phyloP scores from a whole-genome alignment of 345 rosid genomes.

The Populus deltoides region DNA sequence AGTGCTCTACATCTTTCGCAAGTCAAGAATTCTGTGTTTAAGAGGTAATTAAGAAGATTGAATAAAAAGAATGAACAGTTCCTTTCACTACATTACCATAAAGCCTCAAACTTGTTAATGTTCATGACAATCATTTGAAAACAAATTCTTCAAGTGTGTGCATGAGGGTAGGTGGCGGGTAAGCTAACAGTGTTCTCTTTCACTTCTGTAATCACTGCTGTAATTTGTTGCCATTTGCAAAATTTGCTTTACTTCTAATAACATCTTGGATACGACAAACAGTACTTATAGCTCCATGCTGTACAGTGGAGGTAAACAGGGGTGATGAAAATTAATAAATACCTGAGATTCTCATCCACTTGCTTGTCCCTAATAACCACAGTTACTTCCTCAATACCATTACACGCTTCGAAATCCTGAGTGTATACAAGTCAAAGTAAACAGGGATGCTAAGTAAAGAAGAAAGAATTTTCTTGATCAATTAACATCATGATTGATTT shows the following conservation, averaged over 20 bases:
- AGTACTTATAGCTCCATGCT: too few relatives aligned
- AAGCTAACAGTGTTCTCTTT: too few relatives aligned
- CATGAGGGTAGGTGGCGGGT: too few relatives aligned
- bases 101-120: not conserved
- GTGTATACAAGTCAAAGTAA: constrained; percentile 1
- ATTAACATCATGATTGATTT: not conserved
- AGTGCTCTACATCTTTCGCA: not conserved
- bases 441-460: not conserved
- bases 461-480: not conserved
- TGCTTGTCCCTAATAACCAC: constrained; percentile 81
- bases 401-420: constrained; percentile 84
- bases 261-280: too few relatives aligned
- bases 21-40: too few relatives aligned
- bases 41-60: too few relatives aligned
- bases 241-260: too few relatives aligned
- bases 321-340: not conserved
- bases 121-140: too few relatives aligned
- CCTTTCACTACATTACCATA: not conserved
- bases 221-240: too few relatives aligned
- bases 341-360: constrained; percentile 95
- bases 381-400: constrained; percentile 90
- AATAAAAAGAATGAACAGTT: too few relatives aligned
- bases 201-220: too few relatives aligned
- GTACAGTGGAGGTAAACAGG: not conserved
- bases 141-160: too few relatives aligned